Evolutionary conservation across 2,329 filamentous ascomycete genomes (phyloP).

Genomic region (Nemania diffusa): DNA sequence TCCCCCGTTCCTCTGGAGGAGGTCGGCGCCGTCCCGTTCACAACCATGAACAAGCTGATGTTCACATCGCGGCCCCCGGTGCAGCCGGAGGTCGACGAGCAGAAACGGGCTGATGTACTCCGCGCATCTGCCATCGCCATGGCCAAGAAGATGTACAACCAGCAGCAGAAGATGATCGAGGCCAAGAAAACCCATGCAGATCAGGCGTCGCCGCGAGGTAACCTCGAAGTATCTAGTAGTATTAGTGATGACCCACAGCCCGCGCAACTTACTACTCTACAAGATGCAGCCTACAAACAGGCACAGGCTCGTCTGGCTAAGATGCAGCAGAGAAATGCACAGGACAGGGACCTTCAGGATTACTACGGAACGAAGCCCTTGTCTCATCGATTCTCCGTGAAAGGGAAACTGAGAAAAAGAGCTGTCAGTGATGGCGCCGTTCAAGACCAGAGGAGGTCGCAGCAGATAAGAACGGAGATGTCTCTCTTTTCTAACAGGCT

Average conservation of each 20-base stretch:
- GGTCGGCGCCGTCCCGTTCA: constrained; percentile 73
- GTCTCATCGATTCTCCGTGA: constrained; percentile 59
- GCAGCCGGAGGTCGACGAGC: constrained; percentile 77
- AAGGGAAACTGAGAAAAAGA: constrained; percentile 68
- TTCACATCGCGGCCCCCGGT: constrained; percentile 81
- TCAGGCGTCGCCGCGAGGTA: constrained; percentile 45
- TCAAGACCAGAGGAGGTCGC: constrained; percentile 74
- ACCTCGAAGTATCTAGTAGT: constrained; percentile 48
- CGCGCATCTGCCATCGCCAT: constrained; percentile 88
- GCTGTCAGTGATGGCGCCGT: constrained; percentile 74
- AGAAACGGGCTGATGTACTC: constrained; percentile 75
- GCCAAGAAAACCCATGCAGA: constrained; percentile 55
- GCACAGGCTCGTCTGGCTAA: constrained; percentile 85
- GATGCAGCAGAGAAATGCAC: constrained; percentile 76
- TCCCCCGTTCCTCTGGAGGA: constrained; percentile 62
- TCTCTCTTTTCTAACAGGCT: constrained; percentile 76
- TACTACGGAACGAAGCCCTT: constrained; percentile 72
- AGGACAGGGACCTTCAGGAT: constrained; percentile 72
- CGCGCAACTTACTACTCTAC: constrained; percentile 71
- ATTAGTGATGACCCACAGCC: constrained; percentile 58
- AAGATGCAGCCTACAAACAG: constrained; percentile 87
- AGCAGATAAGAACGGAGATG: constrained; percentile 82
- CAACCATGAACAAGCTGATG: constrained; percentile 77
- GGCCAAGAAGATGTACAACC: constrained; percentile 85
- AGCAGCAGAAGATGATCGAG: constrained; percentile 71